Conservation (phyloP, 768 basidiomycete species). For the Clavulina sp. region DNA sequence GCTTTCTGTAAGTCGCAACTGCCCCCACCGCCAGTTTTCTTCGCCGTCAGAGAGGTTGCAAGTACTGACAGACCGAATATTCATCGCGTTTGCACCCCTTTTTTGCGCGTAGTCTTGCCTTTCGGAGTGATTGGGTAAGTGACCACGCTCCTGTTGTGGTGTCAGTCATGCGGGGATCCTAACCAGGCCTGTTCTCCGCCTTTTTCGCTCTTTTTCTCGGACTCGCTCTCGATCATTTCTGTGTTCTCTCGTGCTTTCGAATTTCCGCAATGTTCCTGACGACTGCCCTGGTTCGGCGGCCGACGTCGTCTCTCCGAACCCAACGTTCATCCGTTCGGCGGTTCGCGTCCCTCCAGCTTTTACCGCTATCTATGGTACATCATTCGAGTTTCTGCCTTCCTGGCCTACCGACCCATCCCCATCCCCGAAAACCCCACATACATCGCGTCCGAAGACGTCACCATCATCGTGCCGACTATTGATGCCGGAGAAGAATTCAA, state of each 20-base stretch:
- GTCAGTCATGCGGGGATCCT: background rate
- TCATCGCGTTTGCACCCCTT: slow-evolving; percentile 5
- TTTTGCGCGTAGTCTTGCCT: slow-evolving; percentile 47
- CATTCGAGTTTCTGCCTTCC: slow-evolving; percentile 64
- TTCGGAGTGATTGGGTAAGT: slow-evolving; percentile 72
- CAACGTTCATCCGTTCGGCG: background rate
- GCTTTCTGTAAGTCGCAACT: slow-evolving; percentile 55
- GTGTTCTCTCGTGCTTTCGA: background rate
- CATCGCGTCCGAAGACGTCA: slow-evolving; percentile 79
- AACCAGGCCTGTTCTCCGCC: background rate
- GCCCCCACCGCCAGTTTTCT: background rate
- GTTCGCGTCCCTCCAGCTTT: slow-evolving; percentile 53
- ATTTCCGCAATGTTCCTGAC: slow-evolving; percentile 5
- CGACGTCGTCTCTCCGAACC: background rate
- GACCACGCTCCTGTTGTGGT: background rate
- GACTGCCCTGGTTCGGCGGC: background rate
- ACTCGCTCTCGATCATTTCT: background rate
- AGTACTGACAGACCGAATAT: slow-evolving; percentile 1
- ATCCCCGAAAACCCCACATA: slow-evolving; percentile 84
- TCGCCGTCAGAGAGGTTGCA: background rate
- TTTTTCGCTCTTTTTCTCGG: background rate
- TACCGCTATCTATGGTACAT: slow-evolving; percentile 89
- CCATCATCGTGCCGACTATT: slow-evolving; percentile 90
- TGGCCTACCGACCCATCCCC: slow-evolving; percentile 74
- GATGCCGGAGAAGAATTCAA: slow-evolving; percentile 94